Evolutionary conservation across 2,329 filamentous ascomycete species (phyloP).

Genomic region (Elsinoe batatas): DNA sequence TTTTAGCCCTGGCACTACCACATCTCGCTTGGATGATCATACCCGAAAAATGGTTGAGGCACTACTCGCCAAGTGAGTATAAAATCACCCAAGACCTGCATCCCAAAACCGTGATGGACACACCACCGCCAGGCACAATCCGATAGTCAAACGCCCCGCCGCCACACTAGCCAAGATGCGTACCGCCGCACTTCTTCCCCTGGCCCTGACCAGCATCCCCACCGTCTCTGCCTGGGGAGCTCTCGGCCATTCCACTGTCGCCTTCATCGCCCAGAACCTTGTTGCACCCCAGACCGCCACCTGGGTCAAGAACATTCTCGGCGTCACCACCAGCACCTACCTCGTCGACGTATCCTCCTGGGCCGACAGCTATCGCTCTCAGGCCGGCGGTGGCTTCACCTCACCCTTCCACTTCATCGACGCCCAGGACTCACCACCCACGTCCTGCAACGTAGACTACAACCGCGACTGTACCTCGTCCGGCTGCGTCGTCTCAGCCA

Average conservation of each 20-base stretch:
- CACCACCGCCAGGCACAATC: neutral
- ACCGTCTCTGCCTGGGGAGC: constrained; percentile 39
- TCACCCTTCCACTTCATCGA: constrained; percentile 44
- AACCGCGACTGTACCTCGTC: constrained; percentile 29
- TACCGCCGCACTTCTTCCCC: constrained; percentile 5
- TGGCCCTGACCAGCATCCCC: constrained; percentile 15
- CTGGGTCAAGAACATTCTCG: constrained; percentile 37
- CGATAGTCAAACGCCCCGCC: neutral
- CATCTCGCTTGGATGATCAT: constrained; percentile 6
- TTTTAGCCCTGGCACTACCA: neutral
- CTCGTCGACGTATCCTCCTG: constrained; percentile 44
- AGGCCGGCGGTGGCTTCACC: constrained; percentile 38
- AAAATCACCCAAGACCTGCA: neutral
- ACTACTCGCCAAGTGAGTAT: constrained; percentile 5
- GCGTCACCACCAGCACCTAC: constrained; percentile 36
- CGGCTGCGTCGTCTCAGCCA: constrained; percentile 34
- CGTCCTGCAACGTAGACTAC: constrained; percentile 29
- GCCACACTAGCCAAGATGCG: constrained; percentile 9
- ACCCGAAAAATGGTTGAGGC: neutral
- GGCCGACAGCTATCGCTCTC: constrained; percentile 44
- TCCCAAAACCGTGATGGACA: constrained; percentile 6
- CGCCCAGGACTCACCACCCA: constrained; percentile 25
- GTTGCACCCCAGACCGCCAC: constrained; percentile 33
- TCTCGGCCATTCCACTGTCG: constrained; percentile 46
- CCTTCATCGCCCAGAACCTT: constrained; percentile 44